These are phyloP conservation scores for Ophiostoma sp. DNA, from an alignment of 2,329 filamentous ascomycete species.

Conservation along the genomic window DNA sequence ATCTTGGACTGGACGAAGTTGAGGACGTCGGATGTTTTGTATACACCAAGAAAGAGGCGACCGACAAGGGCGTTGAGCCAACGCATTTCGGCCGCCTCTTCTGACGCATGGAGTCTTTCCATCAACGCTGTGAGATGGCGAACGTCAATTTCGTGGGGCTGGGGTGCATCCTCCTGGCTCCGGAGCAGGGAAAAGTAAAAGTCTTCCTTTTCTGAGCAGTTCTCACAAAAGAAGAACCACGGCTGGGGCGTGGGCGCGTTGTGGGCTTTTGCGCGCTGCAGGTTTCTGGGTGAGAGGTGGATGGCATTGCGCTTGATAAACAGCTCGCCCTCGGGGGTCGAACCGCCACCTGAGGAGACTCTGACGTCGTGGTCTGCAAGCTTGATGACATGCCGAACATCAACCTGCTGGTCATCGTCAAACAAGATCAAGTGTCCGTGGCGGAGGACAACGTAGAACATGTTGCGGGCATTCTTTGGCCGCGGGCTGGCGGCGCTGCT, in stretches of 20 bases:
- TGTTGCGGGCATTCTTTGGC: constrained; percentile 67
- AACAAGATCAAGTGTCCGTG: constrained; percentile 97
- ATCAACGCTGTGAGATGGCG: constrained; percentile 85
- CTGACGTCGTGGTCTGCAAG: constrained; percentile 80
- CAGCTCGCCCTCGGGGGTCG: constrained; percentile 82
- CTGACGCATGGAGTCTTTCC: constrained; percentile 82
- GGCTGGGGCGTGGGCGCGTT: constrained; percentile 63
- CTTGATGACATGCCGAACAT: constrained; percentile 93
- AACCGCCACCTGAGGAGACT: constrained; percentile 68
- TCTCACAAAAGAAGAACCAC: constrained; percentile 92
- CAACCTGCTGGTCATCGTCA: constrained; percentile 88
- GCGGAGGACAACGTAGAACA: constrained; percentile 89
- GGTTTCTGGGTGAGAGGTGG: constrained; percentile 62
- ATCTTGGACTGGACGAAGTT: constrained; percentile 76
- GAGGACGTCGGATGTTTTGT: constrained; percentile 78
- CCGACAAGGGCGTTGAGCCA: constrained; percentile 93
- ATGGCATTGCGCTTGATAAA: constrained; percentile 95
- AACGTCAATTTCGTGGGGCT: constrained; percentile 70
- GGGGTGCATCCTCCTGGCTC: constrained; percentile 69
- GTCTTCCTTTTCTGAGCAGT: constrained; percentile 93
- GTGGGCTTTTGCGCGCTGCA: constrained; percentile 42
- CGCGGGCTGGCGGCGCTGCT: constrained; percentile 46
- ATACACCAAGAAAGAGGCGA: constrained; percentile 78
- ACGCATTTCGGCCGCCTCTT: constrained; percentile 82
- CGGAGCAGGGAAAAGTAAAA: constrained; percentile 91